Conservation (phyloP, 2,329 filamentous ascomycete genomes). For the Penicillium sp. region DNA sequence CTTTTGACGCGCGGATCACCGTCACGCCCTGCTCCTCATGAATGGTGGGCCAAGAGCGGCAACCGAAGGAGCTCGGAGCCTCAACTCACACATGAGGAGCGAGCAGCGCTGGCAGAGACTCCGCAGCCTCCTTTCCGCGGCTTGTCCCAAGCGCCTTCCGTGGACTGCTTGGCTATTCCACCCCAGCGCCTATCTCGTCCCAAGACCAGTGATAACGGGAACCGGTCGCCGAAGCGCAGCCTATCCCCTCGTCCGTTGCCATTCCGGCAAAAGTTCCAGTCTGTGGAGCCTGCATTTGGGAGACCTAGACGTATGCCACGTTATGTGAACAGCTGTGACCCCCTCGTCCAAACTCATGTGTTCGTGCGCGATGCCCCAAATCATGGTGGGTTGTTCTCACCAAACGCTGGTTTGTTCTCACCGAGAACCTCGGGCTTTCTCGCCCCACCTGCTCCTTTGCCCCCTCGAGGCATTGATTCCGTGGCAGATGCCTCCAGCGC, state of each 20-base stretch:
- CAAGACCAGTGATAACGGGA: slow-evolving; percentile 25
- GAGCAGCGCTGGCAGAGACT: slow-evolving; percentile 15
- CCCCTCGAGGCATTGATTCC: slow-evolving; percentile 35
- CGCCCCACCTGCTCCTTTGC: slow-evolving; percentile 37
- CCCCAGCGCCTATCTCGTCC: slow-evolving; percentile 26
- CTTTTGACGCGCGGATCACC: slow-evolving; percentile 36
- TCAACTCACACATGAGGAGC: slow-evolving; percentile 25
- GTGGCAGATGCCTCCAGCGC: slow-evolving; percentile 19
- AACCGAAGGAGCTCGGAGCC: slow-evolving; percentile 32
- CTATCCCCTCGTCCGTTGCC: slow-evolving; percentile 39
- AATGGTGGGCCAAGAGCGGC: slow-evolving; percentile 35
- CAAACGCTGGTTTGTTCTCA: slow-evolving; percentile 45
- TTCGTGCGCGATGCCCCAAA: slow-evolving; percentile 40
- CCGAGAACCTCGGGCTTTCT: slow-evolving; percentile 47
- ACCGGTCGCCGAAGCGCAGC: slow-evolving; percentile 33
- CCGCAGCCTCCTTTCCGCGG: slow-evolving; percentile 19
- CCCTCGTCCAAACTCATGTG: slow-evolving; percentile 36
- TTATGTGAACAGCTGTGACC: slow-evolving; percentile 26
- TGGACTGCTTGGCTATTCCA: slow-evolving; percentile 26
- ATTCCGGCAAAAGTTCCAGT: slow-evolving; percentile 38
- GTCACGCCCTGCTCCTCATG: slow-evolving; percentile 33
- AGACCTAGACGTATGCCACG: slow-evolving; percentile 19
- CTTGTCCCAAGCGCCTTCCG: slow-evolving; percentile 25
- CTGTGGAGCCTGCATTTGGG: slow-evolving; percentile 20
- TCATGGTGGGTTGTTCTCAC: slow-evolving; percentile 43